Percentiles rank a stretch among this genome's conserved stretches.
Conservation (phyloP, 495 filamentous ascomycete genomes). For the Neurospora sp. region DNA sequence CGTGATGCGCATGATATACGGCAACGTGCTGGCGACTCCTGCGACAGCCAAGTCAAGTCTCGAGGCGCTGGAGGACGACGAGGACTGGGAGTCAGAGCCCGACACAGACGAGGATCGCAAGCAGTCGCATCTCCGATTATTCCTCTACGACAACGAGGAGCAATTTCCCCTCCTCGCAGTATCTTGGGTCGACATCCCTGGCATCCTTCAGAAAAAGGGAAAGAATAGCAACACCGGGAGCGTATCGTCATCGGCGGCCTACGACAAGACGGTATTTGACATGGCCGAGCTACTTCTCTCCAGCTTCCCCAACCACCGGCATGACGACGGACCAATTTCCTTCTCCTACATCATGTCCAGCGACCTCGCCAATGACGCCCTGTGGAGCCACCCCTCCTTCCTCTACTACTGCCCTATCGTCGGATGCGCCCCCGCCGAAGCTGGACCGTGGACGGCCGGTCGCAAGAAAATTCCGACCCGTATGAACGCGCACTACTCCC, state of each 20-base stretch:
- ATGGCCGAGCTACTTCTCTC: background rate
- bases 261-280: background rate
- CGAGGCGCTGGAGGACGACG: background rate
- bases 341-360: background rate
- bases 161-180: background rate
- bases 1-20: background rate
- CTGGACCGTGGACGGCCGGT: background rate
- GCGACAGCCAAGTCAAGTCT: background rate
- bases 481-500: background rate
- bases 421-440: background rate
- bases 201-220: background rate
- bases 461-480: background rate
- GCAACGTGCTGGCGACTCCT: background rate
- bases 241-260: background rate
- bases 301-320: background rate
- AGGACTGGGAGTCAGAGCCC: background rate
- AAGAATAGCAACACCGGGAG: background rate
- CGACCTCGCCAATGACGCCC: background rate
- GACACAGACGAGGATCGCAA: background rate
- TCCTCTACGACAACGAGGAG: background rate
- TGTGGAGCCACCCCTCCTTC: background rate
- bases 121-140: background rate
- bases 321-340: background rate
- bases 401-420: background rate
- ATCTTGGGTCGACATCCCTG: background rate